Conservation (phyloP, 2,329 filamentous ascomycete genomes). For the Acephala macrosclerotiorum region DNA sequence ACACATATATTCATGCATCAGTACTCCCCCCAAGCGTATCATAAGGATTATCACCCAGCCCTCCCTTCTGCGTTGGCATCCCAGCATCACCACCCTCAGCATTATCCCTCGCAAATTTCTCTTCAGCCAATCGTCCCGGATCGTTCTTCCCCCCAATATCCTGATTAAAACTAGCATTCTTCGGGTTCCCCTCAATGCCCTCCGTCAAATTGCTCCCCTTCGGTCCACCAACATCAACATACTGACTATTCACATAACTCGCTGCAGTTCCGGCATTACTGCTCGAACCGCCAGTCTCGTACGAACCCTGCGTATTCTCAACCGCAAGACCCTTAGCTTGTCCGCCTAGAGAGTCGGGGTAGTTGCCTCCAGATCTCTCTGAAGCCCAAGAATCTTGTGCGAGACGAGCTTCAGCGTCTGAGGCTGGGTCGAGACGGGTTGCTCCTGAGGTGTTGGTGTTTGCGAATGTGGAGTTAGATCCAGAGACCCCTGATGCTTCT, state of each 20-base stretch:
- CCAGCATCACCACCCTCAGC: slow-evolving; percentile 31
- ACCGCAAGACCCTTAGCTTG: slow-evolving; percentile 29
- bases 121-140: slow-evolving; percentile 54
- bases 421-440: slow-evolving; percentile 52
- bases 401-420: slow-evolving; percentile 38
- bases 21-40: slow-evolving; percentile 32
- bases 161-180: slow-evolving; percentile 44
- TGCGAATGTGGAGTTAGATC: slow-evolving; percentile 60
- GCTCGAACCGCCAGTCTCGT: slow-evolving; percentile 21
- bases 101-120: slow-evolving; percentile 47
- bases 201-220: slow-evolving; percentile 43
- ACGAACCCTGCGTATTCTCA: slow-evolving; percentile 25
- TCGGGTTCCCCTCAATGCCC: slow-evolving; percentile 36
- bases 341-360: slow-evolving; percentile 30
- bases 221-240: slow-evolving; percentile 30
- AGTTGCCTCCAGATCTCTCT: slow-evolving; percentile 22
- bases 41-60: slow-evolving; percentile 32
- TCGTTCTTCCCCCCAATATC: slow-evolving; percentile 57
- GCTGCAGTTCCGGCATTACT: slow-evolving; percentile 36
- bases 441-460: slow-evolving; percentile 63
- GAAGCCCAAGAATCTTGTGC: slow-evolving; percentile 34
- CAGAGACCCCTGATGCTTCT: slow-evolving; percentile 56
- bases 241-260: slow-evolving; percentile 39
- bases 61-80: slow-evolving; percentile 35
- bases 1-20: slow-evolving; percentile 27